These are phyloP conservation scores for Gracilaria caudata DNA, from an alignment of 23 red algal genomes.

Conservation along the genomic window DNA sequence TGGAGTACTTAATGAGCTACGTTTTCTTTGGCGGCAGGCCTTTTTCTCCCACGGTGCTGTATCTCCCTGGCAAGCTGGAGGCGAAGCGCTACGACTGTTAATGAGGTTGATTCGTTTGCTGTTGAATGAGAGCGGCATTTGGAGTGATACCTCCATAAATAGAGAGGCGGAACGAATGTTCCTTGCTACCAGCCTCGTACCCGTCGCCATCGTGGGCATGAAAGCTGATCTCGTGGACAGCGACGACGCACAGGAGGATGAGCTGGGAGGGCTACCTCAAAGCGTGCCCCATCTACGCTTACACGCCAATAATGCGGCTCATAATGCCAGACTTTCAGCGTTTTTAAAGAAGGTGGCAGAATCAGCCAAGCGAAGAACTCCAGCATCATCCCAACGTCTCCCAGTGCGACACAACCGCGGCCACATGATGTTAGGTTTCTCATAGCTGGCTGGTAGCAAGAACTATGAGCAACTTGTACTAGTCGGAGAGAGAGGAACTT, in stretches of 20 bases:
- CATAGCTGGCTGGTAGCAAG: constrained; percentile 7
- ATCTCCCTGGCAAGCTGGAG: constrained; percentile 22
- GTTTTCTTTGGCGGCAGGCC: constrained; percentile 60
- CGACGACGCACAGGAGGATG: constrained; percentile 3
- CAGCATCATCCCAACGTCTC: constrained; percentile 24
- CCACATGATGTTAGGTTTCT: constrained; percentile 54
- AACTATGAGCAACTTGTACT: background rate
- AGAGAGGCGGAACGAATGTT: constrained; percentile 57
- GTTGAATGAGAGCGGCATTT: constrained; percentile 63
- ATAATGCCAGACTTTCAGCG: constrained; percentile 22
- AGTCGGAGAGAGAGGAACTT: background rate
- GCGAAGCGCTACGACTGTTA: constrained; percentile 30
- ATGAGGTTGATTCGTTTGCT: constrained; percentile 37
- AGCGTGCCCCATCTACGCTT: constrained; percentile 31
- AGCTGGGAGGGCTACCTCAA: background rate
- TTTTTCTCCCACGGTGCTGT: constrained; percentile 53
- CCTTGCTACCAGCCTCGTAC: constrained; percentile 60
- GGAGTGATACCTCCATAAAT: constrained; percentile 57
- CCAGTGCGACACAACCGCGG: constrained; percentile 15
- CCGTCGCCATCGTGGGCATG: constrained; percentile 60
- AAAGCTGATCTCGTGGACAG: constrained; percentile 58
- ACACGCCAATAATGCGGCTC: constrained; percentile 52
- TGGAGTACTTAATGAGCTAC: constrained; percentile 62
- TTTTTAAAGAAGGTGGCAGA: constrained; percentile 49
- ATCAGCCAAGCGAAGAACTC: constrained; percentile 42